Conservation (phyloP, 805 yeast species). For the Komagataella populi region DNA sequence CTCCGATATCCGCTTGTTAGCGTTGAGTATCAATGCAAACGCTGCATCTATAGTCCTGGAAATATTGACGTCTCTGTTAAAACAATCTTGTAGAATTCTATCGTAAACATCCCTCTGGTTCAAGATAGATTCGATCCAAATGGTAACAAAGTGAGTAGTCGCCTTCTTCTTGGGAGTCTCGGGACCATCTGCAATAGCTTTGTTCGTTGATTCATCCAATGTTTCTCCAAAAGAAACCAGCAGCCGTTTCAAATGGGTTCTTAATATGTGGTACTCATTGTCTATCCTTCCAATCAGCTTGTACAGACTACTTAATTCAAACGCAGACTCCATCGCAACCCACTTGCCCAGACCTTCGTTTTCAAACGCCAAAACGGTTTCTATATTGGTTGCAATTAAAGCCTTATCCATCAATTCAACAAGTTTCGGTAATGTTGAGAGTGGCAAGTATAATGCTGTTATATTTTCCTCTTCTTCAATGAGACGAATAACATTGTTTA, state of each 20-base stretch:
- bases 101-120: slow-evolving; percentile 37
- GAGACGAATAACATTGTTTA: slow-evolving; percentile 36
- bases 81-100: slow-evolving; percentile 30
- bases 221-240: slow-evolving; percentile 33
- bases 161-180: slow-evolving; percentile 15
- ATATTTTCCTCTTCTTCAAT: slow-evolving; percentile 52
- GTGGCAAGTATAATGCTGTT: slow-evolving; percentile 38
- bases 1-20: slow-evolving; percentile 33
- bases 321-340: slow-evolving; percentile 31
- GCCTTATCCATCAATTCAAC: slow-evolving; percentile 43
- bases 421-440: slow-evolving; percentile 37
- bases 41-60: slow-evolving; percentile 46
- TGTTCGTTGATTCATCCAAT: slow-evolving; percentile 10
- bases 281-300: slow-evolving; percentile 40
- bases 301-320: slow-evolving; percentile 33
- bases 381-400: slow-evolving; percentile 42
- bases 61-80: slow-evolving; percentile 32
- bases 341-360: slow-evolving; percentile 46
- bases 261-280: slow-evolving; percentile 32
- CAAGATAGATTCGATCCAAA: slow-evolving; percentile 54
- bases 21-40: slow-evolving; percentile 47
- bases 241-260: slow-evolving; percentile 28
- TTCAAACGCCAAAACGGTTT: slow-evolving; percentile 34
- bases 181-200: slow-evolving; percentile 5
- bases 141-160: slow-evolving; percentile 40